Base-by-base conservation (phyloP, 2,329 filamentous ascomycete species). In the Aspergillus sp. region DNA sequence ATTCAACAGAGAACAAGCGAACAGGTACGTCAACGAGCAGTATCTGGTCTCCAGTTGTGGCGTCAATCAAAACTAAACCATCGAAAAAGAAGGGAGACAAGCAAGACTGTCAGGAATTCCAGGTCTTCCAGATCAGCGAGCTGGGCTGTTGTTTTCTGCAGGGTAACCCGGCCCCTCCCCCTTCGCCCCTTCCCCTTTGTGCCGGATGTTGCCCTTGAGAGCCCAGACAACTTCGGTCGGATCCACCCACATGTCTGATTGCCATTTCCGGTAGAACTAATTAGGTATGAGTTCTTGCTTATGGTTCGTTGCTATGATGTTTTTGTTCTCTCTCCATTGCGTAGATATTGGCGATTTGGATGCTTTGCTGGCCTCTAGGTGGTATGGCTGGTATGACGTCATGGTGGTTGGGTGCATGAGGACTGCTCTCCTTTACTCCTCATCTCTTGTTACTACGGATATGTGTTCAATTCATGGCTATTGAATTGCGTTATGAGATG, bases 21-120 rank as follows among this genome's bases (percentile, higher is more conserved):
- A 57, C 36, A 60, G 44, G 51, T 62, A 60, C 61, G 61, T 62
- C 61, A 62, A 62, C 39, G 49, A 53, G 38, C 55, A 50, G 23
- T 21, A 38, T 32, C 54, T 41, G 44, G 25, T 27, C 44, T 49
- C 19, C 25, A 49, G 21, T 49, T 49, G 41, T 55, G 53, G 53
- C 53, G 53, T 55, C 53, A 47, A 47, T 42, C 0, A 5, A 6
- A 13, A 13, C 32, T 36, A 13, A 13, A 15, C 32, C 11, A 36
- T 19, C 19, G 1, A 21, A 2, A 21, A 7, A 27, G 19, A 36
- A 23, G 21, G 25, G 47, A 42, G 44, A 39, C 32, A 41, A 41
- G 25, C 27, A 17, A 36, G 17, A 32, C 19, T 21, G 19, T 21
- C 38, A 59, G 48, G 47, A 38, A 47, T 8, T 15, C 39, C 8